A percentile compares a stretch with the other conserved stretches of the same genome.
Conservation (phyloP, 2,329 filamentous ascomycete genomes). For the Trichophaea hybrida region DNA sequence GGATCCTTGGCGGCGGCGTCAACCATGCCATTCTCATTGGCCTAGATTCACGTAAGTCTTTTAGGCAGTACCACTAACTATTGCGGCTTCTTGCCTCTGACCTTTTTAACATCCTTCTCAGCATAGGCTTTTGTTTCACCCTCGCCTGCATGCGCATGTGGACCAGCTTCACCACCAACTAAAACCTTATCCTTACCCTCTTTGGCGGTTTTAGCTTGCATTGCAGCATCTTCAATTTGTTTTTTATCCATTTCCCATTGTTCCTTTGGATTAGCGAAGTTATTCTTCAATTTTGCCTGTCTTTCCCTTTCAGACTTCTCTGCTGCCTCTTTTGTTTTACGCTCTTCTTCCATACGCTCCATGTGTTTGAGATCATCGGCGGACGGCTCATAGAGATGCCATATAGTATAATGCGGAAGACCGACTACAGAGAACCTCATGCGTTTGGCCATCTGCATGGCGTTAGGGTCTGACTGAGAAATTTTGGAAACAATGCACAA, state of each 20-base stretch:
- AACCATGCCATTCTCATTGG: constrained; percentile 1
- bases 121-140: constrained; percentile 6
- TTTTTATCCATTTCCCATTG: constrained; percentile 88
- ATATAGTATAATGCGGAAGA: constrained; percentile 93
- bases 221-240: constrained; percentile 56
- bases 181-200: constrained; percentile 29
- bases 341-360: constrained; percentile 89
- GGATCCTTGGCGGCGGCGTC: background rate
- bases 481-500: constrained; percentile 33
- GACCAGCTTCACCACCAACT: constrained; percentile 19
- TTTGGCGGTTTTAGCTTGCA: constrained; percentile 40
- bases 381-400: constrained; percentile 99
- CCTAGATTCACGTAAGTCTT: background rate
- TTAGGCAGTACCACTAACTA: background rate
- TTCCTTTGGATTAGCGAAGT: constrained; percentile 59
- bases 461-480: background rate
- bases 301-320: constrained; percentile 59
- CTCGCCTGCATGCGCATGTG: constrained; percentile 24
- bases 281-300: constrained; percentile 62
- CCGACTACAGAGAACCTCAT: constrained; percentile 95
- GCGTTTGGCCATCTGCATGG: constrained; percentile 73
- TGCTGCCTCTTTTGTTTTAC: constrained; percentile 62
- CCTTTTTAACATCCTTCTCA: background rate
- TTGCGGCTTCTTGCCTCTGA: background rate
- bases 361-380: constrained; percentile 95